Evolutionary conservation across 2,329 filamentous ascomycete species (phyloP).

Genomic region (Stachybotrys elegans): DNA sequence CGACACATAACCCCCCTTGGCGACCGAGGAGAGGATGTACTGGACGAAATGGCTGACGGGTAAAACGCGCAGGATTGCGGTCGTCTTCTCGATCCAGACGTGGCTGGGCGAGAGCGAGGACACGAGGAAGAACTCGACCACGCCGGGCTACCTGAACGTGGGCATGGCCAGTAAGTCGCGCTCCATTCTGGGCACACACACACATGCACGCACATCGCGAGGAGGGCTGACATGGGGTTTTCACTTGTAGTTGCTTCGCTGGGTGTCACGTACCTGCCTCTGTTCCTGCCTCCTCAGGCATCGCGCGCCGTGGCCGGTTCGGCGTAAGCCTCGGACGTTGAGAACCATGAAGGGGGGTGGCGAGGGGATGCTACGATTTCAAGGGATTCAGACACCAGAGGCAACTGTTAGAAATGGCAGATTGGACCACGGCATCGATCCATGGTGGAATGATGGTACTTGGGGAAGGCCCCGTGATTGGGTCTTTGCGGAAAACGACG

Average conservation of each 20-base stretch:
- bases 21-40: no score
- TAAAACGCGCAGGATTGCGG: conserved; percentile 59
- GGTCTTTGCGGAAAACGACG: no score
- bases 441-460: no score
- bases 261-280: conserved; percentile 43
- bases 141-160: conserved; percentile 67
- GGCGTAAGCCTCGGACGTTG: no score
- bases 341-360: no score
- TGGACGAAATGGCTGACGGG: conserved; percentile 8
- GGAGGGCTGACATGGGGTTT: conserved; percentile 7
- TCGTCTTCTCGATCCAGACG: conserved; percentile 68
- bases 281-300: conserved; percentile 40
- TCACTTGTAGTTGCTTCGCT: conserved; percentile 52
- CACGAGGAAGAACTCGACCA: conserved; percentile 56
- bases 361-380: no score
- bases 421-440: no score
- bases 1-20: neutral
- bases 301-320: no score
- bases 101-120: conserved; percentile 74
- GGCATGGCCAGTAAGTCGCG: conserved; percentile 68
- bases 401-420: no score
- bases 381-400: no score
- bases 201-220: neutral
- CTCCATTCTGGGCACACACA: neutral
- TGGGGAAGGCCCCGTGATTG: no score